Evolutionary conservation across 2,329 filamentous ascomycete genomes (phyloP).

Genomic region (Ramularia collo-cygni): DNA sequence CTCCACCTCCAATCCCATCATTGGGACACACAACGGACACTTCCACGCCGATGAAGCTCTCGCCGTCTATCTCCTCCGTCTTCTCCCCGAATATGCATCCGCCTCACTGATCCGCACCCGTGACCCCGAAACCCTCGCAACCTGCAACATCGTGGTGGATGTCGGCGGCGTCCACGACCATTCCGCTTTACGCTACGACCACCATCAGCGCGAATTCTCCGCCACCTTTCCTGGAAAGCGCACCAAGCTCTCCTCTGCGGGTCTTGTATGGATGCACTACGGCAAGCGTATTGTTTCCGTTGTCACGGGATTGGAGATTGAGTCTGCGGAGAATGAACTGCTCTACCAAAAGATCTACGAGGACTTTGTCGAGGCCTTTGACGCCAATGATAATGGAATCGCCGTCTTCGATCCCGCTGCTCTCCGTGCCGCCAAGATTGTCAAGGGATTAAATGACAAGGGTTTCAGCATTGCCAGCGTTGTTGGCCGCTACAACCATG

Average conservation of each 20-base stretch:
- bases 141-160: conserved; percentile 92
- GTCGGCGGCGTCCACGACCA: conserved; percentile 93
- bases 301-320: conserved; percentile 53
- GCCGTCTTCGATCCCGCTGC: conserved; percentile 68
- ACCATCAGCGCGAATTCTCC: conserved; percentile 89
- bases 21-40: conserved; percentile 95
- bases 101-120: conserved; percentile 78
- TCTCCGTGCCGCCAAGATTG: conserved; percentile 61
- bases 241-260: conserved; percentile 90
- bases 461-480: conserved; percentile 80
- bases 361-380: conserved; percentile 89
- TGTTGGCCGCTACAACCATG: conserved; percentile 80
- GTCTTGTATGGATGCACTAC: conserved; percentile 93
- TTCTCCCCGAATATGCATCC: conserved; percentile 70
- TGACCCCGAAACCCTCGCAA: conserved; percentile 67
- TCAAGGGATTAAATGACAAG: conserved; percentile 76
- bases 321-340: conserved; percentile 61
- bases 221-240: conserved; percentile 74
- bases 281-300: conserved; percentile 74
- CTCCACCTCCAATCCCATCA: conserved; percentile 45
- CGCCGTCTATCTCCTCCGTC: conserved; percentile 89
- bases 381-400: conserved; percentile 96
- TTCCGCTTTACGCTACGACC: conserved; percentile 73
- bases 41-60: conserved; percentile 99
- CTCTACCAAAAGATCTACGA: conserved; percentile 87